Conservation (phyloP, 306 rosid species). For the Cercis canadensis region DNA sequence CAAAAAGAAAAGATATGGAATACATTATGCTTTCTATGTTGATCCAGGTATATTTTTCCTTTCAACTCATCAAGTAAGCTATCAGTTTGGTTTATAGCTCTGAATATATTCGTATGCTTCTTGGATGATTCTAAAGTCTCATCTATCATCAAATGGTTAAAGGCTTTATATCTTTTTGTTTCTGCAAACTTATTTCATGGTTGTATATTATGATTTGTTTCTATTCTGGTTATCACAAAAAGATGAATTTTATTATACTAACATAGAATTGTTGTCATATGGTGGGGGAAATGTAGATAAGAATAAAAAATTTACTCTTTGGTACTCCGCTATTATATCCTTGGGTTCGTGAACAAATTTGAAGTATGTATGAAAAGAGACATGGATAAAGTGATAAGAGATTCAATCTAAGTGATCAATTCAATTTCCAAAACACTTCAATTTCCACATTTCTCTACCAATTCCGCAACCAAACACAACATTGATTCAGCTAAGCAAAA, state of each 20-base stretch:
- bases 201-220: slow-evolving; percentile 12
- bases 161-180: slow-evolving; percentile 4
- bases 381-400: too few species aligned
- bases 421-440: too few species aligned
- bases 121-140: slow-evolving; percentile 33
- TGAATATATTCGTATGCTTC: neutral
- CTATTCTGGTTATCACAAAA: neutral
- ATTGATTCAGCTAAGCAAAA: too few species aligned
- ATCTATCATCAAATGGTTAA: neutral
- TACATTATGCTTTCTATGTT: slow-evolving; percentile 86
- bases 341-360: too few species aligned
- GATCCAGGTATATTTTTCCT: slow-evolving; percentile 90
- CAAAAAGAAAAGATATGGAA: too few species aligned
- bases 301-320: neutral
- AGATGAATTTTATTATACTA: slow-evolving; percentile 11
- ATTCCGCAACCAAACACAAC: too few species aligned
- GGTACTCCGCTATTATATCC: neutral
- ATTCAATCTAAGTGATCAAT: too few species aligned
- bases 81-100: slow-evolving; percentile 26
- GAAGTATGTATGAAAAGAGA: too few species aligned
- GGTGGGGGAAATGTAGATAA: slow-evolving; percentile 21
- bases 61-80: slow-evolving; percentile 92
- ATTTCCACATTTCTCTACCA: too few species aligned
- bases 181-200: neutral
- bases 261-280: slow-evolving; percentile 1